Evolutionary conservation across 208 protist species (phyloP).

Genomic region (Leishmania mexicana): DNA sequence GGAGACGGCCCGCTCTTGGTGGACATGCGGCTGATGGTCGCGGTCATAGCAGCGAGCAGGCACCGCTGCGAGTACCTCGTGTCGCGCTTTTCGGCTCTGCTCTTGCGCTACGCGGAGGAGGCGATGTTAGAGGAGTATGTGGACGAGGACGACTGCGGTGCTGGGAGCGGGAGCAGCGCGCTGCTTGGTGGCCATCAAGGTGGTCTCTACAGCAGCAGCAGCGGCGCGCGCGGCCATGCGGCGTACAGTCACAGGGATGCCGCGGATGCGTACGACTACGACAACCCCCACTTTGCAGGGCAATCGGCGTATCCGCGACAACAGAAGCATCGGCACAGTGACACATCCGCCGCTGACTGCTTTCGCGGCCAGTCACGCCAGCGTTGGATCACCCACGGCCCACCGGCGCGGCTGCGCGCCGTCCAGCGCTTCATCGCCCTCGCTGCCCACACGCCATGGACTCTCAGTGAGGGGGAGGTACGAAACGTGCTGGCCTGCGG

Average conservation of each 20-base stretch:
- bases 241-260: not conserved
- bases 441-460: slow-evolving; percentile 82
- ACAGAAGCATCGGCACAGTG: not conserved
- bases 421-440: slow-evolving; percentile 76
- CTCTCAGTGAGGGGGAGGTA: slow-evolving; percentile 49
- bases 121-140: slow-evolving; percentile 23
- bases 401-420: slow-evolving; percentile 53
- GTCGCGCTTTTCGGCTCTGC: slow-evolving; percentile 61
- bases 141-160: slow-evolving; percentile 14
- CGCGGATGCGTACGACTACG: not conserved
- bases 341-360: not conserved
- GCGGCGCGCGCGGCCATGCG: not conserved
- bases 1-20: slow-evolving; percentile 76
- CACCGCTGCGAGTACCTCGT: slow-evolving; percentile 87
- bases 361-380: slow-evolving; percentile 17
- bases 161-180: not conserved
- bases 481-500: slow-evolving; percentile 44
- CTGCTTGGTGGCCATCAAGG: slow-evolving; percentile 1
- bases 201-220: slow-evolving; percentile 12
- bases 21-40: slow-evolving; percentile 80
- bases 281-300: not conserved
- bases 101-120: slow-evolving; percentile 56
- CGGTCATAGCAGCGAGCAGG: slow-evolving; percentile 78
- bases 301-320: not conserved
- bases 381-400: slow-evolving; percentile 66